These are phyloP conservation scores for Dictyophora rubrovolvata DNA, from an alignment of 768 basidiomycete genomes.

Conservation along the genomic window DNA sequence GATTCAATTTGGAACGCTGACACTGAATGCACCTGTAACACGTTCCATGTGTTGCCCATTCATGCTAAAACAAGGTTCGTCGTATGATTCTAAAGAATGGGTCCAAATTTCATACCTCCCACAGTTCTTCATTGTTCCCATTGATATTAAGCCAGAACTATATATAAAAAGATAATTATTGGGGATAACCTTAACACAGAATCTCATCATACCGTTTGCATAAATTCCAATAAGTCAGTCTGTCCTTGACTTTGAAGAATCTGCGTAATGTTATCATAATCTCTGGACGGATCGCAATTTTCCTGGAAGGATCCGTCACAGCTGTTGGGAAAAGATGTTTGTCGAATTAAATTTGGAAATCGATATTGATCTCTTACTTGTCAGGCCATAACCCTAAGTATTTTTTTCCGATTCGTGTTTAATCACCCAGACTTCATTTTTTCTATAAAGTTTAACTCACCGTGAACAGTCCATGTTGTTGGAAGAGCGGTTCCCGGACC, in stretches of 20 bases:
- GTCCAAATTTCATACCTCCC: slow-evolving; percentile 39
- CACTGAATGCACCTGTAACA: slow-evolving; percentile 23
- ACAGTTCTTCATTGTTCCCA: slow-evolving; percentile 53
- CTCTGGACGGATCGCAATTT: slow-evolving; percentile 32
- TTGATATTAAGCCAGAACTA: slow-evolving; percentile 55
- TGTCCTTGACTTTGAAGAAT: slow-evolving; percentile 50
- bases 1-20: neutral
- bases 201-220: slow-evolving; percentile 26
- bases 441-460: neutral
- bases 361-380: neutral
- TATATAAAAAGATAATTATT: slow-evolving; percentile 17
- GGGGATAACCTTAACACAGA: neutral
- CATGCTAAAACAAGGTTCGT: slow-evolving; percentile 35
- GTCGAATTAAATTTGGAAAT: neutral
- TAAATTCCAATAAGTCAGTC: slow-evolving; percentile 46
- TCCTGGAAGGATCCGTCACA: slow-evolving; percentile 37
- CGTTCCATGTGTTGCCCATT: slow-evolving; percentile 63
- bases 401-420: neutral
- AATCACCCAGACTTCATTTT: no score
- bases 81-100: neutral
- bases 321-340: slow-evolving; percentile 23
- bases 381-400: slow-evolving; percentile 9
- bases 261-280: slow-evolving; percentile 41
- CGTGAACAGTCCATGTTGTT: slow-evolving; percentile 5
- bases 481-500: slow-evolving; percentile 2